A percentile compares a stretch with the other conserved stretches of the same genome.
Evolutionary conservation across 257 asterid genomes (phyloP).

Genomic region (Craterostigma plantagineum): DNA sequence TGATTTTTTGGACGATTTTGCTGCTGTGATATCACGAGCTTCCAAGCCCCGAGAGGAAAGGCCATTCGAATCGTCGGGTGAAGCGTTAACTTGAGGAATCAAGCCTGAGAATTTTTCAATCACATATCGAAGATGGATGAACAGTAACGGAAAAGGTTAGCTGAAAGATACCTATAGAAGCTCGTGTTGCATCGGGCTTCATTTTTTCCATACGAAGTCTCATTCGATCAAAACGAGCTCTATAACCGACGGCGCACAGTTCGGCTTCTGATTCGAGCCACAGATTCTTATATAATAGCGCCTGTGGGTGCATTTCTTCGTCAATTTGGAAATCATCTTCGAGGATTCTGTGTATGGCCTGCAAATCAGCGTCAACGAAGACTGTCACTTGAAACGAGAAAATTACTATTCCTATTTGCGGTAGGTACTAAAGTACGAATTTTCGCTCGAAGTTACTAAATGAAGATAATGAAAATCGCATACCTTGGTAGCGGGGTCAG

Average conservation of each 20-base stretch:
- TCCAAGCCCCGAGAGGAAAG: no score
- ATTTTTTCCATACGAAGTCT: slow-evolving; percentile 44
- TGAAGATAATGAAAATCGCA: no score
- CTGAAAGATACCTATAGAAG: slow-evolving; percentile 11
- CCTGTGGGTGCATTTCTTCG: slow-evolving; percentile 43
- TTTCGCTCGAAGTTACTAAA: no score
- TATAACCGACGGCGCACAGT: slow-evolving; percentile 57
- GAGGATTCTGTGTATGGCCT: slow-evolving; percentile 73
- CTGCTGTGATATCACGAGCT: no score
- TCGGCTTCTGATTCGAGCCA: slow-evolving; percentile 97
- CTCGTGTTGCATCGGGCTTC: slow-evolving; percentile 27
- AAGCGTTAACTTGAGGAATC: no score
- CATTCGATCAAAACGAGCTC: slow-evolving; percentile 64
- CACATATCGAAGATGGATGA: no score
- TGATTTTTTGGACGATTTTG: slow-evolving; percentile 5
- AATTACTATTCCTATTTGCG: no score
- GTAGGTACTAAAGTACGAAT: no score
- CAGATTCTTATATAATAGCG: slow-evolving; percentile 55
- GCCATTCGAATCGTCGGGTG: no score
- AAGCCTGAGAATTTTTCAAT: no score
- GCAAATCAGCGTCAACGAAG: slow-evolving; percentile 6
- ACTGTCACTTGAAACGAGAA: no score
- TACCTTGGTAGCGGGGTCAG: no score
- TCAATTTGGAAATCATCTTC: slow-evolving; percentile 42
- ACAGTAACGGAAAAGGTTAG: slow-evolving; percentile 10